phyloP scores from a whole-genome alignment of 495 filamentous ascomycete genomes.

The Pseudotulostoma volvatum region DNA sequence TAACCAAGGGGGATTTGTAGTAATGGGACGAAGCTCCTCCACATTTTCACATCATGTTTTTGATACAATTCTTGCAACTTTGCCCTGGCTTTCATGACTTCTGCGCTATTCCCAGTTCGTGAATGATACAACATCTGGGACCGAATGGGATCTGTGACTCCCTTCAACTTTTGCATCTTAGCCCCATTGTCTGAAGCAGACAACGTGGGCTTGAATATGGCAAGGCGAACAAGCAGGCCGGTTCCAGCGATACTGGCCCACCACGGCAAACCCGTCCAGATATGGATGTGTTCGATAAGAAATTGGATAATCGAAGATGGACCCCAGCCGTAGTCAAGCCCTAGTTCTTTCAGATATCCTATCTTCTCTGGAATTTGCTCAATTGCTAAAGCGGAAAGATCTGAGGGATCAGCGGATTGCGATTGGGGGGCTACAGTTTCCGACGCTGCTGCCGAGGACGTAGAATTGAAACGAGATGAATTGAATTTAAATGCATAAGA shows the following conservation, averaged over 20 bases:
- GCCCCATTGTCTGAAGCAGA: slow-evolving; percentile 41
- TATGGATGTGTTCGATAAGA: slow-evolving; percentile 64
- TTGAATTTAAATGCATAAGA: slow-evolving; percentile 11
- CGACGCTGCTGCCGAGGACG: slow-evolving; percentile 14
- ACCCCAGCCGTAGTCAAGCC: slow-evolving; percentile 75
- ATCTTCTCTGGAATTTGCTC: slow-evolving; percentile 47
- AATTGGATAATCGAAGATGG: slow-evolving; percentile 52
- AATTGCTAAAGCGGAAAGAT: slow-evolving; percentile 25
- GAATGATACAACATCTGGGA: slow-evolving; percentile 26
- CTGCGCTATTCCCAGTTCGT: slow-evolving; percentile 22
- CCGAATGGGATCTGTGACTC: slow-evolving; percentile 21
- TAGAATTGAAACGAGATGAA: slow-evolving; percentile 29
- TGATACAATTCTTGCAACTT: slow-evolving; percentile 35
- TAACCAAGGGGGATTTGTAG: slow-evolving; percentile 55
- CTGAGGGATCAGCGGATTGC: slow-evolving; percentile 6
- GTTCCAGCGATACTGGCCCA: slow-evolving; percentile 53
- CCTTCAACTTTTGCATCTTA: slow-evolving; percentile 25
- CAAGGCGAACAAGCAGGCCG: slow-evolving; percentile 45
- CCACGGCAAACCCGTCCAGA: slow-evolving; percentile 62
- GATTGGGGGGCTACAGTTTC: slow-evolving; percentile 2
- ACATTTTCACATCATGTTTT: slow-evolving; percentile 34
- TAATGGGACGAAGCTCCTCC: slow-evolving; percentile 40
- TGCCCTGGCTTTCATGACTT: slow-evolving; percentile 20
- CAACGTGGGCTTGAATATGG: slow-evolving; percentile 47
- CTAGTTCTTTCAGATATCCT: slow-evolving; percentile 68